Percentiles rank a stretch among this genome's conserved stretches.
These are phyloP conservation scores for Xylaria hypoxylon DNA, from an alignment of 2,329 filamentous ascomycete species.

Conservation along the genomic window DNA sequence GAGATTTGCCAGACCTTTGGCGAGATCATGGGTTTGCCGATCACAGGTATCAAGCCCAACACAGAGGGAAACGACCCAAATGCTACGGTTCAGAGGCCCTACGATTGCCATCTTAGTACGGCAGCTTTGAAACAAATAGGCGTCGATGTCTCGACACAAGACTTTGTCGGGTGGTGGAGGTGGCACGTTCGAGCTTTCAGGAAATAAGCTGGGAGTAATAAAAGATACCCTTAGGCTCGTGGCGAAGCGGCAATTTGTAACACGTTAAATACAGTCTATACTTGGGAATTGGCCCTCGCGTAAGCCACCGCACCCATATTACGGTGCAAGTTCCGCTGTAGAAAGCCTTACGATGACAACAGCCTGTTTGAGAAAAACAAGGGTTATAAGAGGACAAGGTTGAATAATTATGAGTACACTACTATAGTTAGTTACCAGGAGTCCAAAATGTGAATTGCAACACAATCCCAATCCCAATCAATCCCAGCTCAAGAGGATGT, in stretches of 20 bases:
- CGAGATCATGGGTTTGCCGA: slow-evolving; percentile 80
- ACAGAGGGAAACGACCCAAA: slow-evolving; percentile 78
- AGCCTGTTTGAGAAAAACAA: not conserved
- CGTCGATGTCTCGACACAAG: slow-evolving; percentile 77
- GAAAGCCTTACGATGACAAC: not conserved
- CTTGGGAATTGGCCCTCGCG: no score
- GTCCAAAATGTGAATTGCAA: not conserved
- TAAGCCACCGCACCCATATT: not conserved
- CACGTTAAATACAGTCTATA: not conserved
- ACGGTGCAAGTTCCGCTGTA: not conserved
- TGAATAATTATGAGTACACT: no score
- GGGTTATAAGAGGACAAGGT: not conserved
- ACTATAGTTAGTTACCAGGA: not conserved
- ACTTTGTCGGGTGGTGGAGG: slow-evolving; percentile 87
- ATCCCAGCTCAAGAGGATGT: not conserved
- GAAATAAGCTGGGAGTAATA: slow-evolving; percentile 54
- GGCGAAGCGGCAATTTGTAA: not conserved
- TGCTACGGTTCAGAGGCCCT: slow-evolving; percentile 80
- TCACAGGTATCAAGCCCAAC: slow-evolving; percentile 75
- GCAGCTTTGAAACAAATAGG: slow-evolving; percentile 77
- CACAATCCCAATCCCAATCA: not conserved
- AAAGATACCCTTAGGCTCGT: not conserved
- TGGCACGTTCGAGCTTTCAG: slow-evolving; percentile 70
- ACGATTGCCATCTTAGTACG: slow-evolving; percentile 88
- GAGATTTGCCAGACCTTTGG: slow-evolving; percentile 84